A percentile compares a stretch with the other conserved stretches of the same genome.
phyloP scores from a whole-genome alignment of 495 filamentous ascomycete species.

The Aspergillus baeticus region DNA sequence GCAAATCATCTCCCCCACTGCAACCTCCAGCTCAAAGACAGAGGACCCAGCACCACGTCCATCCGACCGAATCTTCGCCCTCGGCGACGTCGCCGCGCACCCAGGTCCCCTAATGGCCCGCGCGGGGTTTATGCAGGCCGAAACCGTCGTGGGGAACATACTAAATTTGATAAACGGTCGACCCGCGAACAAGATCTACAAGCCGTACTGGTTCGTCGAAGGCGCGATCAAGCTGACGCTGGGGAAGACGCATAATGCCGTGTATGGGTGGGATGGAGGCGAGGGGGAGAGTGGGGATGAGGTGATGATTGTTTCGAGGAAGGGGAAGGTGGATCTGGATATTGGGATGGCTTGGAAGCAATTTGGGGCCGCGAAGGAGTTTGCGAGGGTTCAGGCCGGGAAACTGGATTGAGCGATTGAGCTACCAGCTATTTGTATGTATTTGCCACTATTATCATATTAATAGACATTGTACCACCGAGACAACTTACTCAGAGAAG shows the following conservation, averaged over 20 bases:
- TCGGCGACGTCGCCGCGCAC: constrained; percentile 53
- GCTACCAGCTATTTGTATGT: no score
- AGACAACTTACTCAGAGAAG: no score
- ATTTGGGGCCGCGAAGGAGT: not conserved
- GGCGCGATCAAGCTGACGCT: constrained; percentile 25
- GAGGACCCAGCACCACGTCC: no score
- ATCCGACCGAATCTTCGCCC: constrained; percentile 45
- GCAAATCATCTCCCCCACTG: constrained; percentile 35
- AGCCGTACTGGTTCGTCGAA: constrained; percentile 20
- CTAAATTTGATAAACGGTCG: constrained; percentile 29
- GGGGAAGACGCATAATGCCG: constrained; percentile 4
- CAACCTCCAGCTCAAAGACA: not conserved
- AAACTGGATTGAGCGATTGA: no score
- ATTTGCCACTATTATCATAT: no score
- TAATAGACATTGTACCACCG: no score
- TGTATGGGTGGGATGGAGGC: not conserved
- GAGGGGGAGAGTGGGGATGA: not conserved
- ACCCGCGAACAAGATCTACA: constrained; percentile 13
- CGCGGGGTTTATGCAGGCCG: constrained; percentile 41
- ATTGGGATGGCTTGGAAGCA: not conserved
- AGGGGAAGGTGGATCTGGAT: not conserved
- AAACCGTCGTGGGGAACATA: constrained; percentile 47
- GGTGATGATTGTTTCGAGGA: not conserved
- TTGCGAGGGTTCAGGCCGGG: constrained; percentile 11
- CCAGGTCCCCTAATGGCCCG: constrained; percentile 45